phyloP scores from a whole-genome alignment of 2,329 filamentous ascomycete genomes.

The Fusarium sp. region DNA sequence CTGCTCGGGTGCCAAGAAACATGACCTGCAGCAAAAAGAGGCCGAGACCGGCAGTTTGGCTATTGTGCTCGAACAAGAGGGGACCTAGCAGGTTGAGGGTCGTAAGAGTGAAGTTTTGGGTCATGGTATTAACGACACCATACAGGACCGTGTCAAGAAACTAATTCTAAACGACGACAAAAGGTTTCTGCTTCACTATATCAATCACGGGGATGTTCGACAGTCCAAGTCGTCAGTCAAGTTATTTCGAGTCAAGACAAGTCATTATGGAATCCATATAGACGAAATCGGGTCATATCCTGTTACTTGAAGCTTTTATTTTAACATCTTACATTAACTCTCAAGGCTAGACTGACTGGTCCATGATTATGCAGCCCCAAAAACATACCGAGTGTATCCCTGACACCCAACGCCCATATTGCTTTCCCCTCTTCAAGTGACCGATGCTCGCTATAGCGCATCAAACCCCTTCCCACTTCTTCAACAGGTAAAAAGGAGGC shows the following conservation, averaged over 20 bases:
- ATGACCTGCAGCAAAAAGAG: constrained; percentile 23
- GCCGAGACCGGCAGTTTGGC: constrained; percentile 28
- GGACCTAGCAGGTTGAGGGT: not conserved
- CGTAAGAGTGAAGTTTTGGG: not conserved
- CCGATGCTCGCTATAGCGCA: not conserved
- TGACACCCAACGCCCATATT: constrained; percentile 41
- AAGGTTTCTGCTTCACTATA: not conserved
- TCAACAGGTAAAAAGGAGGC: constrained; percentile 12
- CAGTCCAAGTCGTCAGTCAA: not conserved
- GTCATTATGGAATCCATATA: not conserved
- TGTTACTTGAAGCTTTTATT: not conserved
- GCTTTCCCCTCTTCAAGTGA: constrained; percentile 15
- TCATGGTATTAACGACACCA: not conserved
- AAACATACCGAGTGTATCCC: constrained; percentile 26
- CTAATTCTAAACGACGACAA: not conserved
- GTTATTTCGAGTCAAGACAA: not conserved
- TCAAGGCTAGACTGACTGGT: constrained; percentile 3
- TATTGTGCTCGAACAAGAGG: not conserved
- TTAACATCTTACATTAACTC: constrained; percentile 24
- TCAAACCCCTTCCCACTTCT: constrained; percentile 9
- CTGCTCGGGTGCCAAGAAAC: constrained; percentile 15
- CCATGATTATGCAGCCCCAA: constrained; percentile 3
- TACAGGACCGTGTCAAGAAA: not conserved
- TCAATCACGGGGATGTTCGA: not conserved
- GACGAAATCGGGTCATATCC: not conserved